Conservation (phyloP, 106 monocot species). For the Gastrodia elata region DNA sequence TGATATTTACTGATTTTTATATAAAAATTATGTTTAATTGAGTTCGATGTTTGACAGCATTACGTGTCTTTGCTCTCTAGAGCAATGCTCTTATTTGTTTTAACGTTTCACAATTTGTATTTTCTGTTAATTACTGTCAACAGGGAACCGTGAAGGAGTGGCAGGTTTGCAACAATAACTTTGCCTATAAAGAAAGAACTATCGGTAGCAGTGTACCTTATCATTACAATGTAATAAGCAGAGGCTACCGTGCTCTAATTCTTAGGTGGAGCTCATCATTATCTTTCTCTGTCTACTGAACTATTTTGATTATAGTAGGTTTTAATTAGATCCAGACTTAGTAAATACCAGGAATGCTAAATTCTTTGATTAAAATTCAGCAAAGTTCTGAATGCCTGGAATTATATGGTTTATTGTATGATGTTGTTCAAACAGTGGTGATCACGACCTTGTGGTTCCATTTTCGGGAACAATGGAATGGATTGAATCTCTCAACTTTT, state of each 20-base stretch:
- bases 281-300: neutral
- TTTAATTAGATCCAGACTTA: too few species aligned
- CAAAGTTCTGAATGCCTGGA: too few species aligned
- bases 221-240: conserved; percentile 23
- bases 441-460: conserved; percentile 37
- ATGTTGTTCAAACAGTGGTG: conserved; percentile 23
- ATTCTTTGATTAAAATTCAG: too few species aligned
- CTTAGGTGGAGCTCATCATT: conserved; percentile 21
- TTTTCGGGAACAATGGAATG: conserved; percentile 38
- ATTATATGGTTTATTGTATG: too few species aligned
- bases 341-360: too few species aligned
- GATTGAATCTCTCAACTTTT: conserved; percentile 41
- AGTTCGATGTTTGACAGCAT: too few species aligned
- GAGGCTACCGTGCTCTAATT: conserved; percentile 45
- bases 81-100: neutral
- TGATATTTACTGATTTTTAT: too few species aligned
- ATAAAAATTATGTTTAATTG: too few species aligned
- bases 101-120: neutral
- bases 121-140: neutral
- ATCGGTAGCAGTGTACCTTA: conserved; percentile 15
- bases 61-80: too few species aligned
- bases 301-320: too few species aligned
- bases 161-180: neutral
- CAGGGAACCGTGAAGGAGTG: conserved; percentile 11
- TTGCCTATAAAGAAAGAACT: neutral